phyloP scores from a whole-genome alignment of 768 basidiomycete genomes.

The Suillus occidentalis region DNA sequence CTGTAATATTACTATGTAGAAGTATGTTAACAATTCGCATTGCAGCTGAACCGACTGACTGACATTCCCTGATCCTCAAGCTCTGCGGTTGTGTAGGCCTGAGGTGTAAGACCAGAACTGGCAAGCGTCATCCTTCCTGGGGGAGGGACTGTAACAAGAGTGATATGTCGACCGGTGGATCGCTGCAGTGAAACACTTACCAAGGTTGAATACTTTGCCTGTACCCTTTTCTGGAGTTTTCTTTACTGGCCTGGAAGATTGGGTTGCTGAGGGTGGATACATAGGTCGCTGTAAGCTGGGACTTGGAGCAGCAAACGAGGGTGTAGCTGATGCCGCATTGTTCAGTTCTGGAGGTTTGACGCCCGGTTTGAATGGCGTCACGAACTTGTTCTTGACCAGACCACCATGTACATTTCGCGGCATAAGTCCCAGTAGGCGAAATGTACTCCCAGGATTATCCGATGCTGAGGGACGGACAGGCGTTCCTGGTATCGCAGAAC shows the following conservation, averaged over 20 bases:
- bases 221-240: conserved; percentile 12
- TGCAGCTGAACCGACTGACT: conserved; percentile 18
- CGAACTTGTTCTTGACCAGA: conserved; percentile 43
- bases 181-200: conserved; percentile 32
- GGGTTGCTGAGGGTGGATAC: conserved; percentile 25
- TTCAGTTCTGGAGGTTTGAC: conserved; percentile 42
- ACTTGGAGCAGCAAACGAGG: conserved; percentile 5
- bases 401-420: conserved; percentile 23
- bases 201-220: conserved; percentile 38
- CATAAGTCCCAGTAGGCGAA: conserved; percentile 26
- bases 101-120: conserved; percentile 53
- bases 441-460: conserved; percentile 15
- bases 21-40: conserved; percentile 7
- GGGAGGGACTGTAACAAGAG: conserved; percentile 28
- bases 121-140: conserved; percentile 44
- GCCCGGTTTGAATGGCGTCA: conserved; percentile 63
- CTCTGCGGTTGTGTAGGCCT: conserved; percentile 42
- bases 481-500: conserved; percentile 22
- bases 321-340: not conserved
- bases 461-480: conserved; percentile 36
- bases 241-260: conserved; percentile 4
- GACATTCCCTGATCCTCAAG: conserved; percentile 56
- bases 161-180: not conserved
- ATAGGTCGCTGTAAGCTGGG: conserved; percentile 13
- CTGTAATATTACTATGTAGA: conserved; percentile 45